A percentile compares a stretch with the other conserved stretches of the same genome.
Conservation (phyloP, 495 filamentous ascomycete species). For the Oleoguttula mirabilis region DNA sequence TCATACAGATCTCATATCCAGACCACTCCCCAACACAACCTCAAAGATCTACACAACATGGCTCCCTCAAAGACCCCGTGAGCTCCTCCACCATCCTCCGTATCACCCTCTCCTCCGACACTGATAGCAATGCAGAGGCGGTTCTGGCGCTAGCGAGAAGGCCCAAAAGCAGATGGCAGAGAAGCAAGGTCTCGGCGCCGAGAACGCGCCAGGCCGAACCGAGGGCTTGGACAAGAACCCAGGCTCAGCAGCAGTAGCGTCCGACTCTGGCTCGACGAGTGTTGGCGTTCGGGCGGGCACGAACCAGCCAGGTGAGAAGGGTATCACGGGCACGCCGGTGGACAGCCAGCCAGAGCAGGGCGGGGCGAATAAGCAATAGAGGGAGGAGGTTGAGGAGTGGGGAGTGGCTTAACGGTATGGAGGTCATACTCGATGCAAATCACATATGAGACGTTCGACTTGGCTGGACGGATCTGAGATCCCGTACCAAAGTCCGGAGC, state of each 20-base stretch:
- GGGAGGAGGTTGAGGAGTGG: too few species aligned
- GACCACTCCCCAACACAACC: neutral
- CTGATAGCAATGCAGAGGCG: constrained; percentile 13
- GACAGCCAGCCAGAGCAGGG: constrained; percentile 6
- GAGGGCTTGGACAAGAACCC: constrained; percentile 13
- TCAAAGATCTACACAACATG: neutral
- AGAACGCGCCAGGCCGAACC: constrained; percentile 19
- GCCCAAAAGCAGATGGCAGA: constrained; percentile 14
- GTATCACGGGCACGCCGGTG: constrained; percentile 10
- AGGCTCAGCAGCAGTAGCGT: constrained; percentile 17
- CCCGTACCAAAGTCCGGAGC: too few species aligned
- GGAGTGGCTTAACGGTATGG: too few species aligned
- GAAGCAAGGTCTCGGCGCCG: constrained; percentile 15
- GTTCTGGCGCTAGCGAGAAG: constrained; percentile 14
- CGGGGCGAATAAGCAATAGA: constrained; percentile 12
- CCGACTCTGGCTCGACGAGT: constrained; percentile 15
- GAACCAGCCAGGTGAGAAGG: constrained; percentile 20
- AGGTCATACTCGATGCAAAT: too few species aligned
- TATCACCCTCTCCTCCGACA: too few species aligned
- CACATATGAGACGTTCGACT: too few species aligned
- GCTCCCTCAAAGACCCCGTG: constrained; percentile 12
- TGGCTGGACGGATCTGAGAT: too few species aligned
- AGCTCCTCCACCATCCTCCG: too few species aligned
- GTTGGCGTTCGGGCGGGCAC: constrained; percentile 9
- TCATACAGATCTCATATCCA: too few species aligned